phyloP scores from a whole-genome alignment of 306 rosid species.

The Cucumis melo region DNA sequence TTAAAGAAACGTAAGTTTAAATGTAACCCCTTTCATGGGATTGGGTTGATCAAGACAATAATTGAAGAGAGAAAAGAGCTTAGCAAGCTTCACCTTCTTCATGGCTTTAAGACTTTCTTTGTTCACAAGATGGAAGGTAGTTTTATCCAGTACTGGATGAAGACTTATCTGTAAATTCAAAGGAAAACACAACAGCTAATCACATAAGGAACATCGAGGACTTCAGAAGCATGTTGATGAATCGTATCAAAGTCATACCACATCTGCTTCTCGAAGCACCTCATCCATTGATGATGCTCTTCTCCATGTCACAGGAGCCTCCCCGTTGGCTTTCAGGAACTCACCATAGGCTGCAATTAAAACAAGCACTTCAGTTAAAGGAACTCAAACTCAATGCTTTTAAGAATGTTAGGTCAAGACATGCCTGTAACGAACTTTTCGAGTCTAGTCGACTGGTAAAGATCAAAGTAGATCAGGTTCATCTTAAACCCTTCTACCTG shows the following conservation, averaged over 20 bases:
- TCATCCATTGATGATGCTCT: slow-evolving; percentile 87
- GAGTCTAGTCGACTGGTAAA: slow-evolving; percentile 82
- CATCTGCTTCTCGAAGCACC: slow-evolving; percentile 88
- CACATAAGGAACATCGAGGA: background rate
- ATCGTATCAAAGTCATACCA: slow-evolving; percentile 36
- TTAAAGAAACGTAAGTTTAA: background rate
- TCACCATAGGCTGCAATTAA: slow-evolving; percentile 59
- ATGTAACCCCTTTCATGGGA: background rate
- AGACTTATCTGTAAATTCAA: slow-evolving; percentile 68
- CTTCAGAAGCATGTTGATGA: background rate
- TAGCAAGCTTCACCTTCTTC: slow-evolving; percentile 62
- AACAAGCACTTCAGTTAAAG: slow-evolving; percentile 13
- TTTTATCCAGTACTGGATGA: slow-evolving; percentile 86
- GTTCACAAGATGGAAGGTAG: slow-evolving; percentile 92
- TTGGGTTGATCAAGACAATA: background rate
- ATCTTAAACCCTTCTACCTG: slow-evolving; percentile 99
- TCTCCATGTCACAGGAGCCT: slow-evolving; percentile 85
- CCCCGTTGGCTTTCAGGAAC: slow-evolving; percentile 84
- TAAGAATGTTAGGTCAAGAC: slow-evolving; percentile 16
- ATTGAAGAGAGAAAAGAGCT: background rate
- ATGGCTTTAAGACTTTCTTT: slow-evolving; percentile 69
- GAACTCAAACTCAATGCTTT: background rate
- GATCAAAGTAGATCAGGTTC: slow-evolving; percentile 93
- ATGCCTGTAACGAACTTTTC: slow-evolving; percentile 95
- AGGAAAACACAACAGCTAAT: slow-evolving; percentile 4